Evolutionary conservation across 257 asterid species (phyloP), one percentile per base, ranked within the genome.

Genomic region (Fraxinus cuspidata): DNA sequence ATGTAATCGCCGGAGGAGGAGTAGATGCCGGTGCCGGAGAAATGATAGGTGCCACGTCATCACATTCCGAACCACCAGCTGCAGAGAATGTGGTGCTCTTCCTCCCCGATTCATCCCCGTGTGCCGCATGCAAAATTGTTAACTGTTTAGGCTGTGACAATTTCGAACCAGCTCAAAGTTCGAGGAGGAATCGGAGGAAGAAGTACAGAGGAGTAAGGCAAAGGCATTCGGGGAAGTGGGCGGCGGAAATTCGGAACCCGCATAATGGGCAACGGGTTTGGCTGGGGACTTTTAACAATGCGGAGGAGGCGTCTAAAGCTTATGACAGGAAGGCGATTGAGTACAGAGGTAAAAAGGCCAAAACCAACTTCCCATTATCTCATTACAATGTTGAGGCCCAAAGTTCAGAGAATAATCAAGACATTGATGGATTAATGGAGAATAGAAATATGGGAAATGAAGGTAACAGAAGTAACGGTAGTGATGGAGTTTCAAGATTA

Each of bases 281-380:
- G 87, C 76, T 75, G 18, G 81, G 85, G 5, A 84, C 81, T 1
- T 84, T 81, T 49, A 0, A 19, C 19, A 51, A 78, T 2, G 80
- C 78, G 0, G 83, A 75, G 34, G 87, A 72, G 1, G 85, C 87
- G 0, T 85, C 85, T 9, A 58, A 79, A 78, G 83, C 85, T 71
- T 84, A 81, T n/a, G 85, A 81, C 29, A 67, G 56, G 42, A 63
- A 58, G 42, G 70, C 77, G 16, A 58, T 84, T 4, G 80, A 81
- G 31, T 75, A 7, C 53, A 75, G 77, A 78, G 87, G 85, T 19
- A 73, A 67, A 13, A 74, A 38, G 29, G 87, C 85, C 0, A 75
- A 74, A n/a, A 75, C 79, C 0, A 81, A 81, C 34, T 84, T 81
- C 37, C 80, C 85, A 6, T 19, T 71, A 19, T 31, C 78, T 3